Base-by-base conservation (phyloP, 208 protist genomes). In the Leishmania tropica region DNA sequence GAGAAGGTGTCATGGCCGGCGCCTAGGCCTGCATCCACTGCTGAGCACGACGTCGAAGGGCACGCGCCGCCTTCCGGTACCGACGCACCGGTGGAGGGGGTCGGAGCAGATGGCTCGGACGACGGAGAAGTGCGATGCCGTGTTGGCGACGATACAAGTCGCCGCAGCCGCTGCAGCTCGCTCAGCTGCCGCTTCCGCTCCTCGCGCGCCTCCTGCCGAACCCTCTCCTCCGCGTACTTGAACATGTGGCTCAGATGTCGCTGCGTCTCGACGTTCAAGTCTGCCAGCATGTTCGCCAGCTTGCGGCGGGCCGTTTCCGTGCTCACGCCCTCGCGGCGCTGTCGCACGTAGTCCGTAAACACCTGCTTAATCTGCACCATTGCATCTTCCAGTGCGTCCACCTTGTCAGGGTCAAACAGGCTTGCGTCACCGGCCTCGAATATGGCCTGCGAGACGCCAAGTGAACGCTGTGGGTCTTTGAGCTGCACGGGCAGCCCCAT, bases 361-460 rank as follows among this genome's bases (percentile, higher is more conserved):
- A 96, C 86, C 85, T 97, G 94, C 81, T 97, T 97, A 28, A 96
- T 80, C 53, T 96, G 83, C 67, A 84, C 89, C 94, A 96, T 95
- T 65, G 92, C 88, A 78, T 97, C 91, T 75, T 96, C 92, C 45
- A 97, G 83, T 51, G 85, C 77, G 56, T 96, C 81, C 37, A 89
- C 90, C 35, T 95, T 92, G 35, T 85, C 86, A 6, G 92, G 92
- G 80, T 96, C 87, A 73, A 97, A 97, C 31, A 95, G 81, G 31
- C 80, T 87, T 31, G 91, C 91, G 47, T 97, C 94, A 28, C 84
- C 92, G 37, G 85, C 62, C 1, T 96, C 94, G 74, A 94, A 94
- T 47, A 95, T 88, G 4, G 94, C 92, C 81, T 97, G 90, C n/a
- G 92, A 89, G 17, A 97, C 90, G 37, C 92, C 92, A 21, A 95